Conservation (phyloP, 345 rosid species). For the Lagerstroemia speciosa region DNA sequence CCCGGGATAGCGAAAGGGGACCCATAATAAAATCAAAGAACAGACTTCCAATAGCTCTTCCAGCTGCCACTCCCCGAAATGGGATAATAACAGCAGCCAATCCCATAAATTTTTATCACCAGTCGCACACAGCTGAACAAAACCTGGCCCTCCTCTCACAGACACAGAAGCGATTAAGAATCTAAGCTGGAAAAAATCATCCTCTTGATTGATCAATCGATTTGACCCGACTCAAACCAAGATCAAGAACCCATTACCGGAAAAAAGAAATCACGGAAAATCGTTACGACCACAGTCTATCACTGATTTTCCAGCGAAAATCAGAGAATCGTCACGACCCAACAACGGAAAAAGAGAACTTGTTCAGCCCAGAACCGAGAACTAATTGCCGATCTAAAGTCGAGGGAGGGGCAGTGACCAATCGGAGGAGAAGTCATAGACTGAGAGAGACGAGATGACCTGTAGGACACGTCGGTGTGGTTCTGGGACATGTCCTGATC, state of each 20-base stretch:
- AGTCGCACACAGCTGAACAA: not conserved
- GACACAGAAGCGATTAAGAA: no score
- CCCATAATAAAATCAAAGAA: no score
- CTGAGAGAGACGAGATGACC: constrained; percentile 17
- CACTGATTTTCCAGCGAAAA: not conserved
- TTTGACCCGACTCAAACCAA: not conserved
- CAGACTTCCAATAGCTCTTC: no score
- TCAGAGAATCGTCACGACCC: not conserved
- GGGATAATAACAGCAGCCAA: not conserved
- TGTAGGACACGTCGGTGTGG: constrained; percentile 43
- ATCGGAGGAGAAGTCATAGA: not conserved
- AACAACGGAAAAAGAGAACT: constrained; percentile 3
- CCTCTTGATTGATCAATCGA: no score
- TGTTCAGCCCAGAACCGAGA: not conserved
- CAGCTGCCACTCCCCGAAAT: no score
- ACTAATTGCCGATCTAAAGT: not conserved
- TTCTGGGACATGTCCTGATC: constrained; percentile 11
- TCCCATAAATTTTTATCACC: not conserved
- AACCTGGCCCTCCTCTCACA: not conserved
- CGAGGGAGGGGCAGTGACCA: not conserved
- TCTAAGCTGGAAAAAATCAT: no score
- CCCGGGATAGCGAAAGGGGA: no score
- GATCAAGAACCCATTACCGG: not conserved
- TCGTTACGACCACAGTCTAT: not conserved
- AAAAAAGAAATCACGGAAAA: not conserved